phyloP scores from a whole-genome alignment of 441 rosid genomes.

The Eruca vesicaria region DNA sequence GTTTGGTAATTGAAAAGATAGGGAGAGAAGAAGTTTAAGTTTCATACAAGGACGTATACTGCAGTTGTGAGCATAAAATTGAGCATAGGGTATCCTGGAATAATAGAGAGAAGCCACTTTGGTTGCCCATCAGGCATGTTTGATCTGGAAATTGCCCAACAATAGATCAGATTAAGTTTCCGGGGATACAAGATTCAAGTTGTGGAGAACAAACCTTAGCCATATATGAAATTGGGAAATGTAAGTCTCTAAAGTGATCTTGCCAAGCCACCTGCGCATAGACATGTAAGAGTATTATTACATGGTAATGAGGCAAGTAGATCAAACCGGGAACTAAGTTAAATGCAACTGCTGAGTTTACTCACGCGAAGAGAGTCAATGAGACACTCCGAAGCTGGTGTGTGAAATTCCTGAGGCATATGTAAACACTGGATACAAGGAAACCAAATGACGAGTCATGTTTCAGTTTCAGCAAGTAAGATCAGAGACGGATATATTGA shows the following conservation, averaged over 20 bases:
- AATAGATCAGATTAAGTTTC: background rate
- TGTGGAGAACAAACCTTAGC: constrained; percentile 68
- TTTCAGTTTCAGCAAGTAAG: background rate
- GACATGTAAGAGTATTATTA: constrained; percentile 4
- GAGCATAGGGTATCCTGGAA: constrained; percentile 94
- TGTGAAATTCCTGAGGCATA: constrained; percentile 85
- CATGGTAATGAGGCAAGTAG: constrained; percentile 10
- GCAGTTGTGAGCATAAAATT: constrained; percentile 96
- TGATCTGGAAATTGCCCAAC: constrained; percentile 47
- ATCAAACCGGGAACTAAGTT: background rate
- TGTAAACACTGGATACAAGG: constrained; percentile 67
- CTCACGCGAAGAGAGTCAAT: constrained; percentile 84
- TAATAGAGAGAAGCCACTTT: constrained; percentile 90
- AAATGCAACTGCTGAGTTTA: constrained; percentile 22
- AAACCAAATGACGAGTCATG: constrained; percentile 35
- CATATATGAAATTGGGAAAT: constrained; percentile 98
- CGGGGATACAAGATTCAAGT: background rate
- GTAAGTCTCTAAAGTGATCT: constrained; percentile 91
- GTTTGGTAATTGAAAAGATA: background rate
- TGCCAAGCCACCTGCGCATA: constrained; percentile 86
- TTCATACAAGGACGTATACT: constrained; percentile 75
- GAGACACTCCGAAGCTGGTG: constrained; percentile 78
- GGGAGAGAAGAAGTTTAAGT: background rate
- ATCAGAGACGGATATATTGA: background rate
- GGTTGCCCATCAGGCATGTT: constrained; percentile 91